Percentiles rank a stretch among this genome's conserved stretches.
These are phyloP conservation scores for Leonotis leonurus DNA, from an alignment of 257 asterid genomes.

Conservation along the genomic window DNA sequence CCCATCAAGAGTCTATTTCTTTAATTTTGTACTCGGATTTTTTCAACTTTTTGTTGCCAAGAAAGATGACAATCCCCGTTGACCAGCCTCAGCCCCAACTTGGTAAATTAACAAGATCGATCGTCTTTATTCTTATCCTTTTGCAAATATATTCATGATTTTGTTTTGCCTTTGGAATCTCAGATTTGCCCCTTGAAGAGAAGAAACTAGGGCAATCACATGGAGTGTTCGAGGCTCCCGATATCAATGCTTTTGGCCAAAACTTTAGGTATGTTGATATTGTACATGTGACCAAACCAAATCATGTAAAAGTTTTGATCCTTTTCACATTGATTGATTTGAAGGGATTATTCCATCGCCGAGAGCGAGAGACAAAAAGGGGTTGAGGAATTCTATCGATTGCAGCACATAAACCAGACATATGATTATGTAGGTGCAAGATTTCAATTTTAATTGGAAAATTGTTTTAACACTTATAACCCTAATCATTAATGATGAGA, in stretches of 20 bases:
- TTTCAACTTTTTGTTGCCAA: not conserved
- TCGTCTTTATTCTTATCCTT: too few relatives aligned
- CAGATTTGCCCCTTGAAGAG: conserved; percentile 32
- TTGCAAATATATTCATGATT: too few relatives aligned
- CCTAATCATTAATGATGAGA: too few relatives aligned
- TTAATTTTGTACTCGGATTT: not conserved
- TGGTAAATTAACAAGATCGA: conserved; percentile 41
- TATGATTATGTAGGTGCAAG: conserved; percentile 42
- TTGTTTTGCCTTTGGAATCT: too few relatives aligned
- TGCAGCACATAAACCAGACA: conserved; percentile 62
- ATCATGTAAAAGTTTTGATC: too few relatives aligned
- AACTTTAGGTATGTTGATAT: conserved; percentile 58
- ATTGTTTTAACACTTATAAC: too few relatives aligned
- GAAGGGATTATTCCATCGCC: conserved; percentile 47
- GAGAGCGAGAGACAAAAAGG: conserved; percentile 56
- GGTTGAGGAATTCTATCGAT: conserved; percentile 65
- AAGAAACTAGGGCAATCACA: conserved; percentile 9
- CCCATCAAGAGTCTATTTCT: not conserved
- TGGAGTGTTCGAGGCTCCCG: conserved; percentile 38
- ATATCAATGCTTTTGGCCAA: conserved; percentile 58
- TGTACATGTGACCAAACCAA: too few relatives aligned
- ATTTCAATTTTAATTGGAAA: not conserved
- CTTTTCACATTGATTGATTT: too few relatives aligned
- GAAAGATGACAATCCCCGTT: conserved; percentile 62
- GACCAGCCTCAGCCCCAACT: conserved; percentile 40